Base-by-base conservation (phyloP, 306 rosid species). In the Dalbergia cochinchinensis region DNA sequence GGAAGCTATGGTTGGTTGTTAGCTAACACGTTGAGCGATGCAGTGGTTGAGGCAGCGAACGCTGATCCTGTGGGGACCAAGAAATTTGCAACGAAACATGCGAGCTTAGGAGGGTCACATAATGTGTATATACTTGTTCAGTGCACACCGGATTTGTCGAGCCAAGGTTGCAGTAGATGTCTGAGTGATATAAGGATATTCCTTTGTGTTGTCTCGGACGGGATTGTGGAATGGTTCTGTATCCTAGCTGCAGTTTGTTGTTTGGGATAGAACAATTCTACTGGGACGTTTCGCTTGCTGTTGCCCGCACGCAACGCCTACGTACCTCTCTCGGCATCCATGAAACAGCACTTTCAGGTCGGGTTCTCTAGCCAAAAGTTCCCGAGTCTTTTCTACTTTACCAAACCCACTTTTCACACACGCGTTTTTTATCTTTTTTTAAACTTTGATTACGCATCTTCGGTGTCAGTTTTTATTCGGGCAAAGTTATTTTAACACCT, bases 241-340 rank as follows among this genome's bases (percentile, higher is more conserved):
- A 10, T 63, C 83, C 65, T 1, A 80, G 73, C 2, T 80, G 83
- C 57, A 20, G 12, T 79, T 64, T 79, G 78, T 71, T 71, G 83
- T 80, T 71, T 39, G 47, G 78, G 0, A 4, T 2, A 2, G 3
- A 22, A 0, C 47, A 20, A 3, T 80, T 80, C 41, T 71, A 80
- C 66, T 37, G 59, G 65, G 50, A 63, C 22, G 22, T 20, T 20
- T 20, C 22, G 22, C 22, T 20, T 20, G 22, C 1, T 0, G 59
- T 64, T 37, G 4, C 16, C 53, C 11, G 4, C 14, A 11, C 14
- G 5, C 63, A 16, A 14, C 22, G 14, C 1, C n/a, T 26, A 14
- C 34, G 11, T 0, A 1, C n/a, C 0, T 5, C 7, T 41, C 4
- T 1, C 0, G 12, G 33, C 8, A 57, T 8, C 6, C 11, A 13